Percentiles rank a stretch among this genome's conserved stretches.
These are phyloP conservation scores for Zymoseptoria pseudotritici DNA, from an alignment of 2,329 filamentous ascomycete genomes.

Conservation along the genomic window DNA sequence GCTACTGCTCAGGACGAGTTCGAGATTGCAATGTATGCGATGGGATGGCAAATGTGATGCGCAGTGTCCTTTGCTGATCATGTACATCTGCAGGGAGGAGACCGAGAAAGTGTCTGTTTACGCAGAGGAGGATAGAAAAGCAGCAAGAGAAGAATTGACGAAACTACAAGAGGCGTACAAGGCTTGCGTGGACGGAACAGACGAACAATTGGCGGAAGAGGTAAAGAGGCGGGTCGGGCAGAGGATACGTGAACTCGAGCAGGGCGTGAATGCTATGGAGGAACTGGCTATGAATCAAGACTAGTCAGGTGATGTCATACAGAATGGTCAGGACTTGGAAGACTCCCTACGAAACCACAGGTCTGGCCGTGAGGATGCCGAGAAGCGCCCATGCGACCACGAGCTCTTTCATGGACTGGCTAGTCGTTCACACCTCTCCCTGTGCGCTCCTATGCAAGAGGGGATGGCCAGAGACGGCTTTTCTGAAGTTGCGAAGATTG, in stretches of 20 bases:
- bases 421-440: too few species aligned
- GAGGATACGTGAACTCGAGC: conserved; percentile 47
- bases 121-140: conserved; percentile 47
- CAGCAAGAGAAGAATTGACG: conserved; percentile 46
- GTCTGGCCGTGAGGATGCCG: background rate
- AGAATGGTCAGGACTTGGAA: background rate
- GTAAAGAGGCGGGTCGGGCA: conserved; percentile 45
- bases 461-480: too few species aligned
- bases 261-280: conserved; percentile 45
- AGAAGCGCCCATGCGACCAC: background rate
- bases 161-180: conserved; percentile 43
- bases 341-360: background rate
- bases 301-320: background rate
- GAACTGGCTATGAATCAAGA: conserved; percentile 45
- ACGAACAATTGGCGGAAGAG: conserved; percentile 41
- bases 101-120: conserved; percentile 49
- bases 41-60: background rate
- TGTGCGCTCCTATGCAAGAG: too few species aligned
- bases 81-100: conserved; percentile 31
- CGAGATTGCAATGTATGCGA: conserved; percentile 37
- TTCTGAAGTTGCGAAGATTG: background rate
- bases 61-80: background rate
- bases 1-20: conserved; percentile 37
- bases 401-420: too few species aligned
- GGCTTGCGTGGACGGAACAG: conserved; percentile 34